A percentile compares a stretch with the other conserved stretches of the same genome.
Evolutionary conservation across 352 stramenopile species (phyloP).

Genomic region (Phytophthora tubulina): DNA sequence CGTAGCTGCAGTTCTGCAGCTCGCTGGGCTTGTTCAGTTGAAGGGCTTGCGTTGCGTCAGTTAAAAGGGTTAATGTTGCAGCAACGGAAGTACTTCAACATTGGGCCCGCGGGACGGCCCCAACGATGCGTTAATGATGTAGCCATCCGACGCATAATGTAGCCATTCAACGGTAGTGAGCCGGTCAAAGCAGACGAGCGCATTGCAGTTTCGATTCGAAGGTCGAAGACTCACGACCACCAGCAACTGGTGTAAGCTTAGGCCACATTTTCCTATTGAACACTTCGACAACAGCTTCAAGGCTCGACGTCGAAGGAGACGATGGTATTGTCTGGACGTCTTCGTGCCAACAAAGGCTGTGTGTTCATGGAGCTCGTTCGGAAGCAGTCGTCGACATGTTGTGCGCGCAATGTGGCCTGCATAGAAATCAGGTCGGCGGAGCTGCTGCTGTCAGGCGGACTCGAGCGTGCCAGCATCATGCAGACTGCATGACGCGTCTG

Average conservation of each 20-base stretch:
- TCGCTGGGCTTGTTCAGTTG: too few species aligned
- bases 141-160: not conserved
- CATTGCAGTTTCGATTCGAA: slow-evolving; percentile 3
- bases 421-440: slow-evolving; percentile 22
- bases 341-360: too few species aligned
- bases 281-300: not conserved
- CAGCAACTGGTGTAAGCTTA: too few species aligned
- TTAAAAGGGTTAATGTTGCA: too few species aligned
- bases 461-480: not conserved
- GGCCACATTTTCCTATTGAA: not conserved
- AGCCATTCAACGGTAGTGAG: not conserved
- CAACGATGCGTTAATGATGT: not conserved
- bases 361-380: too few species aligned
- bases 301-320: too few species aligned
- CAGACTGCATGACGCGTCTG: not conserved
- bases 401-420: slow-evolving; percentile 7
- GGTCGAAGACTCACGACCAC: not conserved
- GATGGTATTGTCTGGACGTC: too few species aligned
- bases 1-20: too few species aligned
- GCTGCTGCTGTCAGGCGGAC: not conserved
- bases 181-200: not conserved
- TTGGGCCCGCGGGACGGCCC: too few species aligned
- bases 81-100: slow-evolving; percentile 16
- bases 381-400: not conserved
- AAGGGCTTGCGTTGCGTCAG: too few species aligned